These are phyloP conservation scores for Artemisia annua DNA, from an alignment of 129 eudicot genomes.

Conservation along the genomic window DNA sequence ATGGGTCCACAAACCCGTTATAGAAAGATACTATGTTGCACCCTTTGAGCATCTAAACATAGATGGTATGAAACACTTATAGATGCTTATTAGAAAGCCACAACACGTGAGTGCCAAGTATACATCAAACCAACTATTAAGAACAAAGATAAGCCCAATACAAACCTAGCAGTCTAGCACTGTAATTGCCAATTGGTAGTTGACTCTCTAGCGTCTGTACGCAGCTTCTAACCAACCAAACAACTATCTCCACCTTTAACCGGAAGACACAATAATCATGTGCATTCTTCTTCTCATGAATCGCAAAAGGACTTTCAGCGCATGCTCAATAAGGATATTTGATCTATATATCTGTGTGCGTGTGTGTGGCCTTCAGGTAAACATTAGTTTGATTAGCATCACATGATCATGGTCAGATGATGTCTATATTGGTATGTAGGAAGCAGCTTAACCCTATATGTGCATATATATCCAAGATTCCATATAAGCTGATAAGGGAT, in stretches of 20 bases:
- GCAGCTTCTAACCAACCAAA: background rate
- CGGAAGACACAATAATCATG: background rate
- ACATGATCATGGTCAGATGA: background rate
- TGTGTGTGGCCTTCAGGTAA: background rate
- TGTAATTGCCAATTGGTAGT: background rate
- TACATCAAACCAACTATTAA: background rate
- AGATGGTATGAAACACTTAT: too few relatives aligned
- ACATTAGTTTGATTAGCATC: background rate
- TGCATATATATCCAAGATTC: background rate
- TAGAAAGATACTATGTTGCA: too few relatives aligned
- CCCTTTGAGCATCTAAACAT: too few relatives aligned
- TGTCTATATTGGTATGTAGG: background rate
- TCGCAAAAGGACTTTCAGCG: background rate
- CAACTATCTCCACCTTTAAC: background rate
- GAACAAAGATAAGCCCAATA: background rate
- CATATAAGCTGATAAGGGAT: slow-evolving; percentile 1
- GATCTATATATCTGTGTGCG: background rate
- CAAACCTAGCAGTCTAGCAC: background rate
- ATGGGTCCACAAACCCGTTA: too few relatives aligned
- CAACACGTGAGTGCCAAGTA: background rate
- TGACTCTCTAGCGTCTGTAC: background rate
- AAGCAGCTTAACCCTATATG: background rate
- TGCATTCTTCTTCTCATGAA: background rate
- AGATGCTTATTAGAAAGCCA: too few relatives aligned
- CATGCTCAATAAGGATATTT: background rate